Percentiles rank a stretch among this genome's conserved stretches.
phyloP scores from a whole-genome alignment of 2,329 filamentous ascomycete species.

The Nigrospora osmanthi region DNA sequence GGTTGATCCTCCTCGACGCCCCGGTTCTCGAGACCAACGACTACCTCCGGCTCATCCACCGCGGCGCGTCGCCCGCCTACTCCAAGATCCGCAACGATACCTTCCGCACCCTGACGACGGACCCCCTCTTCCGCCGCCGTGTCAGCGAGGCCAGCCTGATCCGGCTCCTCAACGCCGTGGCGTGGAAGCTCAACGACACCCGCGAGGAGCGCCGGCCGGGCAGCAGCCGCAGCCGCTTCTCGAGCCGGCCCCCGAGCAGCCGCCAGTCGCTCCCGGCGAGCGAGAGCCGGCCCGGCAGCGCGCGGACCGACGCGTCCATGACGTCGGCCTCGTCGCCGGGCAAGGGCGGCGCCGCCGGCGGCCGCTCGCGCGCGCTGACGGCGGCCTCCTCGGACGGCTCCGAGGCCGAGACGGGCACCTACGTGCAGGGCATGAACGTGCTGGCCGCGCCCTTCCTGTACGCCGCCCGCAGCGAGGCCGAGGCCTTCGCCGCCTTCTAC shows the following conservation, averaged over 20 bases:
- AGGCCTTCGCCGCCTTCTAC: slow-evolving; percentile 89
- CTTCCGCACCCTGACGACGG: slow-evolving; percentile 91
- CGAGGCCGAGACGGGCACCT: slow-evolving; percentile 66
- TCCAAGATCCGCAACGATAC: slow-evolving; percentile 98
- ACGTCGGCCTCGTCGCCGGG: slow-evolving; percentile 33
- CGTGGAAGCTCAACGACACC: slow-evolving; percentile 85
- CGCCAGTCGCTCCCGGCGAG: slow-evolving; percentile 18
- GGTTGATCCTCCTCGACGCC: slow-evolving; percentile 87
- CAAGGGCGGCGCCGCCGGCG: slow-evolving; percentile 27
- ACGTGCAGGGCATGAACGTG: slow-evolving; percentile 99
- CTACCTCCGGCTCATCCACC: slow-evolving; percentile 85
- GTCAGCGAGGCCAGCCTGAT: slow-evolving; percentile 95
- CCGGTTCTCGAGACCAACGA: slow-evolving; percentile 77
- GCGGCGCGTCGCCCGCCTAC: slow-evolving; percentile 89
- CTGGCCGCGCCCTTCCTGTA: slow-evolving; percentile 94
- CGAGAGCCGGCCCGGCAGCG: slow-evolving; percentile 28
- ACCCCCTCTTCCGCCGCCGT: slow-evolving; percentile 90
- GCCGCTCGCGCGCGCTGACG: slow-evolving; percentile 46
- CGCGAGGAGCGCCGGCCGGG: slow-evolving; percentile 39
- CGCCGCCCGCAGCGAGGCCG: slow-evolving; percentile 85
- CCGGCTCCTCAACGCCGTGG: slow-evolving; percentile 86
- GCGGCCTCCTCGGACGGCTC: slow-evolving; percentile 57
- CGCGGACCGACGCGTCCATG: slow-evolving; percentile 27
- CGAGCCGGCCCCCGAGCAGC: slow-evolving; percentile 18
- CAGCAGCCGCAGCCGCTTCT: slow-evolving; percentile 10